Evolutionary conservation across 371 early-diverging fungal species (phyloP).

Genomic region (Rhizomucor miehei): DNA sequence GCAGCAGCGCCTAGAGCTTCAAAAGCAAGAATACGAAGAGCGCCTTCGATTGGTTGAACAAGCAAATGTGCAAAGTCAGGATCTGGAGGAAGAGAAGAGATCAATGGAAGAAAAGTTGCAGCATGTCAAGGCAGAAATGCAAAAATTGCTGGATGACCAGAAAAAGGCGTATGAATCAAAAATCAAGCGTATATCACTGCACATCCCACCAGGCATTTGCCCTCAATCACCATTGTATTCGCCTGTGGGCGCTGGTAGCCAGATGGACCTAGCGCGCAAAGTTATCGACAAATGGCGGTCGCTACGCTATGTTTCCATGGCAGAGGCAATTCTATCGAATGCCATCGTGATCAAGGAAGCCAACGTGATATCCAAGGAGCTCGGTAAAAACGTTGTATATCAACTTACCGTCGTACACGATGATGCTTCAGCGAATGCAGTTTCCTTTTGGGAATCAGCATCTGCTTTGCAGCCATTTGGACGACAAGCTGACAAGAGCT

Average conservation of each 20-base stretch:
- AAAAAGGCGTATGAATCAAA: conserved; percentile 58
- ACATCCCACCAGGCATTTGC: conserved; percentile 11
- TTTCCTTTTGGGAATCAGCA: conserved; percentile 66
- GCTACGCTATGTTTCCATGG: conserved; percentile 66
- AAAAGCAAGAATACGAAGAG: conserved; percentile 38
- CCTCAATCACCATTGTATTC: background rate
- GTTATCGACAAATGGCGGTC: conserved; percentile 55
- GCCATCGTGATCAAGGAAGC: conserved; percentile 82
- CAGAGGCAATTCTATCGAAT: conserved; percentile 67
- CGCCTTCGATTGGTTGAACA: conserved; percentile 23
- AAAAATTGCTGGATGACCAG: conserved; percentile 44
- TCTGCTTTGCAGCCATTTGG: conserved; percentile 55
- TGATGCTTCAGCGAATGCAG: conserved; percentile 40
- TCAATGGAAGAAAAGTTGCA: conserved; percentile 49
- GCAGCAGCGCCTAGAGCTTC: conserved; percentile 34
- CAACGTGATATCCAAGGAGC: conserved; percentile 80
- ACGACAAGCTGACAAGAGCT: conserved; percentile 50
- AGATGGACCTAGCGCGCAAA: conserved; percentile 7
- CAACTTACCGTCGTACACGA: conserved; percentile 76
- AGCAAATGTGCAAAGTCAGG: conserved; percentile 23
- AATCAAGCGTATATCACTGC: conserved; percentile 48
- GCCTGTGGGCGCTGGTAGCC: conserved; percentile 24
- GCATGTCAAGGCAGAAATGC: conserved; percentile 53
- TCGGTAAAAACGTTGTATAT: conserved; percentile 74
- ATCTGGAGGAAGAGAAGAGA: too few relatives aligned